These are phyloP conservation scores for Umbelopsis sp. DNA, from an alignment of 192 early-diverging fungal species.

Conservation along the genomic window DNA sequence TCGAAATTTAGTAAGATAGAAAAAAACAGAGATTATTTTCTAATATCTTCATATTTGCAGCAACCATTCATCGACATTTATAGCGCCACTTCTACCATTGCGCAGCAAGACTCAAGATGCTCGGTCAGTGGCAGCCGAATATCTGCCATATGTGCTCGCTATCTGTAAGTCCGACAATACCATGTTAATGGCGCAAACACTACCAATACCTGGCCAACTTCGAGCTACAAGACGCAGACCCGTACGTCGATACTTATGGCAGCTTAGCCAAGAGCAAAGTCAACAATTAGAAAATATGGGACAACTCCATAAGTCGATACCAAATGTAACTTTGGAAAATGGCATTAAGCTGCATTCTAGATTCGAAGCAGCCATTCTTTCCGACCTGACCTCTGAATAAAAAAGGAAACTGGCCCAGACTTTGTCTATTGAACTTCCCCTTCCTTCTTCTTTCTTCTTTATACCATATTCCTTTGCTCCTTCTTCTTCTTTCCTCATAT, in stretches of 20 bases:
- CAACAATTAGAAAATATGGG: background rate
- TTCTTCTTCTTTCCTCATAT: conserved; percentile 14
- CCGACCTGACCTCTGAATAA: background rate
- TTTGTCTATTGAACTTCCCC: conserved; percentile 6
- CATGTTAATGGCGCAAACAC: background rate
- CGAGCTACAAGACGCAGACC: conserved; percentile 6
- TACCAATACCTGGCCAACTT: conserved; percentile 7
- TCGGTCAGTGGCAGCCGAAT: background rate
- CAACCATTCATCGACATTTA: background rate
- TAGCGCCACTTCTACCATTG: background rate
- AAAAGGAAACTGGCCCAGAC: conserved; percentile 13
- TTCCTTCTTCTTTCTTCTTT: conserved; percentile 14
- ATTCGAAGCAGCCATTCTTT: conserved; percentile 13
- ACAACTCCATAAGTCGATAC: background rate
- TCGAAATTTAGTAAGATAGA: background rate
- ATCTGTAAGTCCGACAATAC: conserved; percentile 16
- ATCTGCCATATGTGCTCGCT: background rate
- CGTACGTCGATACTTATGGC: background rate
- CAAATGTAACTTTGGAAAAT: background rate
- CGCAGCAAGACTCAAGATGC: background rate
- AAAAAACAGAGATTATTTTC: background rate
- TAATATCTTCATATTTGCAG: background rate
- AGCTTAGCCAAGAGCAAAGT: background rate
- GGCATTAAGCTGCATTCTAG: background rate
- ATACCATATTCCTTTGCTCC: background rate